These are phyloP conservation scores for Trichoderma koningii DNA, from an alignment of 2,329 filamentous ascomycete genomes.

Conservation along the genomic window DNA sequence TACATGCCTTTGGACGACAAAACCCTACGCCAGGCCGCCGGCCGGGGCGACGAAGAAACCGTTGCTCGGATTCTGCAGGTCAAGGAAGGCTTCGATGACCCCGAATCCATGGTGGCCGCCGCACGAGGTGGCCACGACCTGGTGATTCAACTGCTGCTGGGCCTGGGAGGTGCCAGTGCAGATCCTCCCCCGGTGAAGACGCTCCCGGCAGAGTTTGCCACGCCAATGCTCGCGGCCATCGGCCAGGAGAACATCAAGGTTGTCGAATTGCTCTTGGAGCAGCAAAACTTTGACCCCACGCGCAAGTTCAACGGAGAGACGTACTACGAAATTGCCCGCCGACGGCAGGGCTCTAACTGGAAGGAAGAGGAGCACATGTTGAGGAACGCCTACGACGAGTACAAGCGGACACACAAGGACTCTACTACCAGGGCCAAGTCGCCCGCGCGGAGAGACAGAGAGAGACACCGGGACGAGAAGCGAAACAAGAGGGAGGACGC, in stretches of 20 bases:
- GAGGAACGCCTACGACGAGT: conserved; percentile 72
- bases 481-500: conserved; percentile 47
- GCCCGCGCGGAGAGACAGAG: conserved; percentile 48
- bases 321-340: conserved; percentile 84
- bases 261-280: conserved; percentile 75
- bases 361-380: conserved; percentile 82
- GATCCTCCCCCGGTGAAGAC: conserved; percentile 69
- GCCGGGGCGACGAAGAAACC: conserved; percentile 62
- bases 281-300: conserved; percentile 79
- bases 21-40: conserved; percentile 61
- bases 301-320: conserved; percentile 73
- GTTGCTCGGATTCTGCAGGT: conserved; percentile 64
- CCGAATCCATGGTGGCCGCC: conserved; percentile 85
- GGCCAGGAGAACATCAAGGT: conserved; percentile 85
- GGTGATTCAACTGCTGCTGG: conserved; percentile 76
- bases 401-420: conserved; percentile 56
- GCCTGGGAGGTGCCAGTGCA: conserved; percentile 64
- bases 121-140: conserved; percentile 89
- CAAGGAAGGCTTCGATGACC: conserved; percentile 66
- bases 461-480: conserved; percentile 48
- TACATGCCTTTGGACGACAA: conserved; percentile 66
- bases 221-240: conserved; percentile 92
- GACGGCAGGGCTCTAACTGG: conserved; percentile 84
- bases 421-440: conserved; percentile 51
- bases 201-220: conserved; percentile 71